These are phyloP conservation scores for Blastobotrys capitulatus DNA, from an alignment of 1,139 yeast species.

Conservation along the genomic window DNA sequence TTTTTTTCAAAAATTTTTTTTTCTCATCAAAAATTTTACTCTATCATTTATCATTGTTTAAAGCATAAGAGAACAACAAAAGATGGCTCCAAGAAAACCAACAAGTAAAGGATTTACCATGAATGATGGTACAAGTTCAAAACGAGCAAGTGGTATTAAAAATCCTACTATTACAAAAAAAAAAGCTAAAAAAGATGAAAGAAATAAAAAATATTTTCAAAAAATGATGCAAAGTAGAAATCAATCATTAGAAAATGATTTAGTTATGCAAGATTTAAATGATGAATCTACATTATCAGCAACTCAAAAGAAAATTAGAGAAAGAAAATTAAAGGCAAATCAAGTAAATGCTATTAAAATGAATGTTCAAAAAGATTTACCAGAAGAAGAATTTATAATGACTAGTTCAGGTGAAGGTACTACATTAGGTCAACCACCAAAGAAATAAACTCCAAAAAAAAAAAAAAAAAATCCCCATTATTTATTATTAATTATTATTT, in stretches of 20 bases:
- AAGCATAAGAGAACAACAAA: neutral
- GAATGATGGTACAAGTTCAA: conserved; percentile 39
- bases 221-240: conserved; percentile 28
- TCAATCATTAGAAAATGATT: conserved; percentile 36
- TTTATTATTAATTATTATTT: neutral
- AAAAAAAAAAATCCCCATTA: too few species aligned
- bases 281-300: conserved; percentile 21
- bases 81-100: conserved; percentile 75
- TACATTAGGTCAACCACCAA: conserved; percentile 61
- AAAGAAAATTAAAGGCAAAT: conserved; percentile 30
- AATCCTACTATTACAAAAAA: conserved; percentile 55
- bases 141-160: conserved; percentile 50
- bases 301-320: conserved; percentile 30
- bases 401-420: conserved; percentile 65
- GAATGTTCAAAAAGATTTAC: conserved; percentile 66
- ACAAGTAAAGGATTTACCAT: conserved; percentile 44
- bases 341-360: conserved; percentile 47
- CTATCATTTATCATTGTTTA: neutral
- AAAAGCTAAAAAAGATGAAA: conserved; percentile 73
- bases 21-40: neutral
- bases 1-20: conserved; percentile 7
- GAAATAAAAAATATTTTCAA: conserved; percentile 60
- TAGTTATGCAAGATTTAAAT: conserved; percentile 47
- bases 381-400: conserved; percentile 46
- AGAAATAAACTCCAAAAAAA: neutral